These are phyloP conservation scores for Ogataea neopini DNA, from an alignment of 805 yeast species.

Conservation along the genomic window DNA sequence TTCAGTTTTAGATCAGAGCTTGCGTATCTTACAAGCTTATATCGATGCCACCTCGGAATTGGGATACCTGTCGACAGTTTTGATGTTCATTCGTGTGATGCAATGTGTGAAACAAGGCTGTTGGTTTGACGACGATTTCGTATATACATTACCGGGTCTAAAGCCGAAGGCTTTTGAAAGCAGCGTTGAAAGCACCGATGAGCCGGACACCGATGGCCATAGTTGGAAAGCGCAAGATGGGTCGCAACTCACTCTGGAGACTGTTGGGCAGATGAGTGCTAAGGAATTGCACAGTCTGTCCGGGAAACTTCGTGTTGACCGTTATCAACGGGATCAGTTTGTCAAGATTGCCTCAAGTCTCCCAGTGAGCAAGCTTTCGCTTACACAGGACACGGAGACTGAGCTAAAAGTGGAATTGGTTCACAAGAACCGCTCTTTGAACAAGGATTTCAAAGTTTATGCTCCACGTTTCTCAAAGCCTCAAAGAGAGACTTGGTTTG, in stretches of 20 bases:
- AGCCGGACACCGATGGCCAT: slow-evolving; percentile 36
- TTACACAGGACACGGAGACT: slow-evolving; percentile 37
- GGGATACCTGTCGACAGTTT: slow-evolving; percentile 66
- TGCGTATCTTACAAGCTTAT: slow-evolving; percentile 91
- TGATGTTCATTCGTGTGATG: slow-evolving; percentile 68
- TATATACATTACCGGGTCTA: slow-evolving; percentile 55
- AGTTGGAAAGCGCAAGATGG: slow-evolving; percentile 17
- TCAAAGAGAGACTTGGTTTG: slow-evolving; percentile 94
- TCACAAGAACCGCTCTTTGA: slow-evolving; percentile 54
- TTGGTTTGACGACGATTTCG: slow-evolving; percentile 82
- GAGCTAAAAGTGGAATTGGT: slow-evolving; percentile 47
- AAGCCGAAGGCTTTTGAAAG: slow-evolving; percentile 12
- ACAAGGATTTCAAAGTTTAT: slow-evolving; percentile 64
- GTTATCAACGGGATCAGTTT: slow-evolving; percentile 49
- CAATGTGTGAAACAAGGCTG: slow-evolving; percentile 84
- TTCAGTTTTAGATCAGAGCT: slow-evolving; percentile 88
- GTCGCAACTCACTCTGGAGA: slow-evolving; percentile 34
- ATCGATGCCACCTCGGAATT: slow-evolving; percentile 87
- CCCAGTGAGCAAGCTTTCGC: slow-evolving; percentile 56
- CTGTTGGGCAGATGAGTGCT: slow-evolving; percentile 43
- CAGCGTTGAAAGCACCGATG: slow-evolving; percentile 20
- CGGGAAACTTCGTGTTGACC: slow-evolving; percentile 42
- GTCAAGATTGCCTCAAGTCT: slow-evolving; percentile 52
- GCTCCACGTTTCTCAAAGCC: slow-evolving; percentile 84
- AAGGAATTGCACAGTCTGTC: slow-evolving; percentile 39